Evolutionary conservation across 805 yeast species (phyloP).

Genomic region (Clavispora asparagi): DNA sequence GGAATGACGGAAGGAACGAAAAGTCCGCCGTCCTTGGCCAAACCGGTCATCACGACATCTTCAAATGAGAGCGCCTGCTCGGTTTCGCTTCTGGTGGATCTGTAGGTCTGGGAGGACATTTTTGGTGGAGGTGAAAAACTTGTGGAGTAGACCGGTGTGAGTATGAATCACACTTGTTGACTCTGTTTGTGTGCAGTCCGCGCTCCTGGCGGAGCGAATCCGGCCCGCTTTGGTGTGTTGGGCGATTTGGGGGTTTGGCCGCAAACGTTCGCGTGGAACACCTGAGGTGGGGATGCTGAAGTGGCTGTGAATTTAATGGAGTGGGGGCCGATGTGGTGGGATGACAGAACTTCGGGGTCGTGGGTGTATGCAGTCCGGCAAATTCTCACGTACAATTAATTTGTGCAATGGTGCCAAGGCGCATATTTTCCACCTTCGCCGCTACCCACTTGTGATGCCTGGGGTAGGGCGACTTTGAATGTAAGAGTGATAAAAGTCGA

Average conservation of each 20-base stretch:
- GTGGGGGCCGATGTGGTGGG: too few relatives aligned
- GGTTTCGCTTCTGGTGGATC: constrained; percentile 69
- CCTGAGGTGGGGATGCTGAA: not conserved
- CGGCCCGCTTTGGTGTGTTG: not conserved
- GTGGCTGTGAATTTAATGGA: too few relatives aligned
- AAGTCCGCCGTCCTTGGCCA: constrained; percentile 95
- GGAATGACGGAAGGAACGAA: constrained; percentile 87
- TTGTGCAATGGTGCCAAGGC: too few relatives aligned
- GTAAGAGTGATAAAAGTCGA: too few relatives aligned
- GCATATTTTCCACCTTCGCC: too few relatives aligned
- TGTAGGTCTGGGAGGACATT: constrained; percentile 36
- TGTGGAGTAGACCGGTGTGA: not conserved
- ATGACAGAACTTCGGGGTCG: too few relatives aligned
- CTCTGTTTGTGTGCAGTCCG: not conserved
- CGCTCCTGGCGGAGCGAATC: not conserved
- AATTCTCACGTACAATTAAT: too few relatives aligned
- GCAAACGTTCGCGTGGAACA: too few relatives aligned
- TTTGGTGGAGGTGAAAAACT: not conserved
- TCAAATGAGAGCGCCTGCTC: constrained; percentile 61
- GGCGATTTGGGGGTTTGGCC: too few relatives aligned
- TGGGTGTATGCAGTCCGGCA: too few relatives aligned
- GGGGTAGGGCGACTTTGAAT: too few relatives aligned
- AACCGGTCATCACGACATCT: constrained; percentile 80
- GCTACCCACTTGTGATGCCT: too few relatives aligned
- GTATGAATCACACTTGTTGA: constrained; percentile 3